Evolutionary conservation across 2,329 filamentous ascomycete species (phyloP).

Genomic region (Aspergillus floridensis): DNA sequence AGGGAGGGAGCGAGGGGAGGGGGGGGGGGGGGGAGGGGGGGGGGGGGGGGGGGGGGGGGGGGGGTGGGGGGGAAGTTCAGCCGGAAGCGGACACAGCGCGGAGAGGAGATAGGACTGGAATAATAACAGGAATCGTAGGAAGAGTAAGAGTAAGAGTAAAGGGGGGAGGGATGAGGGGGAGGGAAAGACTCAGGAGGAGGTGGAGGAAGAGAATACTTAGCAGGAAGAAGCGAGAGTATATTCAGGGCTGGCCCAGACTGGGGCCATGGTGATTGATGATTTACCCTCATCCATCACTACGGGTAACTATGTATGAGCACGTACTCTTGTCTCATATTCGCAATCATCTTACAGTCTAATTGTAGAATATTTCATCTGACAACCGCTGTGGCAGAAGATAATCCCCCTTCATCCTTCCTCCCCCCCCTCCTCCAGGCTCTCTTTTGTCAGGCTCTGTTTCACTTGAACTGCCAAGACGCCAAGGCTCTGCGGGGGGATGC

Average conservation of each 20-base stretch:
- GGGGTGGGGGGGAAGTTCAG: not conserved
- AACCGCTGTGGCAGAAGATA: not conserved
- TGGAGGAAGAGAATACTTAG: not conserved
- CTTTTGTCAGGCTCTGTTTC: not conserved
- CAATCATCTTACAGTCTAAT: too few relatives aligned
- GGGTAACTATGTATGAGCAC: too few relatives aligned
- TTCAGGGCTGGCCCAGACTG: too few relatives aligned
- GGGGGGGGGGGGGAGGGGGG: not conserved
- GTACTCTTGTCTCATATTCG: too few relatives aligned
- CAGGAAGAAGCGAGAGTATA: not conserved
- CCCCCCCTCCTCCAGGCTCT: not conserved
- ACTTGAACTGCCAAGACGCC: conserved; percentile 20
- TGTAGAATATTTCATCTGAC: too few relatives aligned
- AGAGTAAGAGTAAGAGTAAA: not conserved
- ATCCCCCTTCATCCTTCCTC: not conserved
- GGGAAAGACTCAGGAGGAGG: not conserved
- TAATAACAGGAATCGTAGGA: not conserved
- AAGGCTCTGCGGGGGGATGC: conserved; percentile 20
- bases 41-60: not conserved
- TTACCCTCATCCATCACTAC: too few relatives aligned
- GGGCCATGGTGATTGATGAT: too few relatives aligned
- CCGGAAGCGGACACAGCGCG: not conserved
- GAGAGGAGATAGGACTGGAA: not conserved
- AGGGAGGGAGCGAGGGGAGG: too few relatives aligned
- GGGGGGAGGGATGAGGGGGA: not conserved